phyloP scores from a whole-genome alignment of 108 stramenopile genomes.

The Skeletonema costatum region DNA sequence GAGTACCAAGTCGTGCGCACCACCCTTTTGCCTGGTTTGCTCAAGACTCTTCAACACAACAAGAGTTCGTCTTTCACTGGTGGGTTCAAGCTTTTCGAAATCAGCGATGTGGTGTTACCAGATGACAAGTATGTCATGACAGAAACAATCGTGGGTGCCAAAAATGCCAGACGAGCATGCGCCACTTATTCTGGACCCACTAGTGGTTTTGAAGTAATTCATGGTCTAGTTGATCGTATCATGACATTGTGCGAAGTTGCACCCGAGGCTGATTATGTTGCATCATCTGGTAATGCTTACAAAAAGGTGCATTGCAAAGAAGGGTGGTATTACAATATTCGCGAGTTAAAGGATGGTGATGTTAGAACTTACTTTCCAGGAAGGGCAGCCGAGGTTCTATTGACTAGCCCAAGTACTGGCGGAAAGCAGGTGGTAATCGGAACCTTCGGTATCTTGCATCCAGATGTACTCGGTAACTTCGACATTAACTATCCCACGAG shows the following conservation, averaged over 20 bases:
- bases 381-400: conserved; percentile 91
- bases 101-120: conserved; percentile 93
- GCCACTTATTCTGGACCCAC: conserved; percentile 94
- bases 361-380: conserved; percentile 94
- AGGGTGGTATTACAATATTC: conserved; percentile 85
- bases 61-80: conserved; percentile 75
- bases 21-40: conserved; percentile 92
- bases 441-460: conserved; percentile 97
- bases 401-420: conserved; percentile 64
- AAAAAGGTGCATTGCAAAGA: conserved; percentile 78
- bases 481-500: conserved; percentile 91
- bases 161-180: conserved; percentile 85
- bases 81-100: conserved; percentile 94
- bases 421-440: conserved; percentile 67
- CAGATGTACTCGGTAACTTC: conserved; percentile 92
- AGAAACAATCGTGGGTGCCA: conserved; percentile 92
- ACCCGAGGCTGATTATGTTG: conserved; percentile 77
- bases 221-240: conserved; percentile 96
- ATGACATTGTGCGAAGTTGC: conserved; percentile 94
- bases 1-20: conserved; percentile 98
- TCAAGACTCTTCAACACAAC: conserved; percentile 96
- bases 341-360: conserved; percentile 52
- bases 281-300: conserved; percentile 66
- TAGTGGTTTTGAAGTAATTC: conserved; percentile 98
- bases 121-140: conserved; percentile 85